Conservation (phyloP, 495 filamentous ascomycete species). For the Aspergillus haitiensis region DNA sequence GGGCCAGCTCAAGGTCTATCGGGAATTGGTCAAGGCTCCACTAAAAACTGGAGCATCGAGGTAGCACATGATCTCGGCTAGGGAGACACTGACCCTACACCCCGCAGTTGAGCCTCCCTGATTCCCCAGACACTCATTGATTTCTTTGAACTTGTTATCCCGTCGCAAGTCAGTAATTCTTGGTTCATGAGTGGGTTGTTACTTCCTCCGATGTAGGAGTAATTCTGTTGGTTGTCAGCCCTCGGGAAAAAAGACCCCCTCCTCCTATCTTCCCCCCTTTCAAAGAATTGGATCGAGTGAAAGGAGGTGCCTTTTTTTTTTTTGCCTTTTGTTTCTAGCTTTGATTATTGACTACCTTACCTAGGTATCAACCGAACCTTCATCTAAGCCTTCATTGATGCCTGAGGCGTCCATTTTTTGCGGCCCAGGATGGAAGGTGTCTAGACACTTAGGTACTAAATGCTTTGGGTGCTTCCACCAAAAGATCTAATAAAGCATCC, state of each 20-base stretch:
- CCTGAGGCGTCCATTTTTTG: background rate
- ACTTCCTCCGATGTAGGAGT: background rate
- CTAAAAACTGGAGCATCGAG: background rate
- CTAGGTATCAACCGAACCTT: background rate
- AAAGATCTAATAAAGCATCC: too few relatives aligned
- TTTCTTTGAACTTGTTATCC: background rate
- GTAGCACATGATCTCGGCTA: constrained; percentile 19
- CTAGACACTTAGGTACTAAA: too few relatives aligned
- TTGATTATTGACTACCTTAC: too few relatives aligned
- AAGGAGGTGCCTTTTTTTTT: background rate
- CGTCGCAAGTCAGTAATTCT: constrained; percentile 15
- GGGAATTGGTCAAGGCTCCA: constrained; percentile 1
- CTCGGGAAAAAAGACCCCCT: background rate
- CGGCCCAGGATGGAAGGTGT: too few relatives aligned
- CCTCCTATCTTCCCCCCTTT: too few relatives aligned
- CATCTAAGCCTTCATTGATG: background rate
- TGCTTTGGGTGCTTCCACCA: too few relatives aligned
- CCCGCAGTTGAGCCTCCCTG: constrained; percentile 25
- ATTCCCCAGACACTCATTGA: constrained; percentile 6
- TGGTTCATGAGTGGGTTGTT: constrained; percentile 6
- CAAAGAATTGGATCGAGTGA: background rate
- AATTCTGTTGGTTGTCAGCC: background rate
- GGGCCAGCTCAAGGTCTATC: background rate
- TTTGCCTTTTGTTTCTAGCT: background rate
- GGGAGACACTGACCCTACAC: constrained; percentile 2